Base-by-base conservation (phyloP, 345 rosid species). In the Boechera retrofracta region DNA sequence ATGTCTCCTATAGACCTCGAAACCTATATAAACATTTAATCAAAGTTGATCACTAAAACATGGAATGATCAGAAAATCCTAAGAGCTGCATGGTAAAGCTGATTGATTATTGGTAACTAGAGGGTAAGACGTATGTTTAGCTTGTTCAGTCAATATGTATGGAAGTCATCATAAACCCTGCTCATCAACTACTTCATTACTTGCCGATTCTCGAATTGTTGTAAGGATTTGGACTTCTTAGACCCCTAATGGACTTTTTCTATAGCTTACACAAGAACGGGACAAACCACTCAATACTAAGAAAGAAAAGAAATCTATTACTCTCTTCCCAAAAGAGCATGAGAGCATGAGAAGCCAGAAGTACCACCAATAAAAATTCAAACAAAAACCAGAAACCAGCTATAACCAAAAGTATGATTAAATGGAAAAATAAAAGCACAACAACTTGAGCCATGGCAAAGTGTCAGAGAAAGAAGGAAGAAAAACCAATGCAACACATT, bases 1-100 rank as follows among this genome's bases (percentile, higher is more conserved):
- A 89, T 85, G 38, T 93, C 96, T 10, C 98, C 96, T 16, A 93
- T 88, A 38, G 98, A 87, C 81, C 89, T 86, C 49, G 97, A 94
- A 78, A 94, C 91, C 96, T 94, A 86, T 82, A 45, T n/a, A n/a
- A 47, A 45, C 10, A 45, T 15, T 31, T 4, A 79, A 61, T 15
- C 52, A 77, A 59, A 51, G 1, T 12, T 49, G 8, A 47, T 57
- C 39, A 65, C 10, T 57, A 15, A 13, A 33, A 26, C 76, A 64
- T 5, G 15, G 31, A 52, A 11, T 41, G 7, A 60, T 39, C 63
- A 24, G 21, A 32, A 47, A 45, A 57, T 55, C 65, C 39, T 4
- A 32, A 41, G 28, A 44, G 9, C 36, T 56, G 51, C 16, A 42
- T 44, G 55, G 26, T 31, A 54, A 15, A 57, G 51, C 58, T 35